A percentile compares a stretch with the other conserved stretches of the same genome.
Conservation (phyloP, 345 rosid genomes). For the Cochlearia excelsa region DNA sequence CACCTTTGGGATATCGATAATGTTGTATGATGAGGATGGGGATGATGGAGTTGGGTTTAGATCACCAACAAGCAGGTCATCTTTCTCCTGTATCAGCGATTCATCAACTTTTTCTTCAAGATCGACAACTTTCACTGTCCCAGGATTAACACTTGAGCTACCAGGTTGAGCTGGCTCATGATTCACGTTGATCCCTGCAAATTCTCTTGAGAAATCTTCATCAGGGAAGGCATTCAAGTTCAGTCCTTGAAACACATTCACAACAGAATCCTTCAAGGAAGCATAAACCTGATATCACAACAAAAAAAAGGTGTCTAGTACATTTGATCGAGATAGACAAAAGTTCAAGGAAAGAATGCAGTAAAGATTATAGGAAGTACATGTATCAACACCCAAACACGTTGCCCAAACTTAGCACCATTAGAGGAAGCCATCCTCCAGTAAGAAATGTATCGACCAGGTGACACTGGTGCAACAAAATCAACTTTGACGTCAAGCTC, state of each 20-base stretch:
- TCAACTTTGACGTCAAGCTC: conserved; percentile 75
- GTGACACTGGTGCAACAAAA: conserved; percentile 64
- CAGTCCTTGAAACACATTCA: conserved; percentile 42
- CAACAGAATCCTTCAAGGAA: conserved; percentile 36
- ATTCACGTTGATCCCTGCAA: conserved; percentile 25
- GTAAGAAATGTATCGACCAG: conserved; percentile 81
- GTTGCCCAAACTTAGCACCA: conserved; percentile 82
- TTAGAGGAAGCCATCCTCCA: conserved; percentile 82
- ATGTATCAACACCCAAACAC: conserved; percentile 87
- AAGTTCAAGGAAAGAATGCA: conserved; percentile 3
- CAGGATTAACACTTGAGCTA: conserved; percentile 21
- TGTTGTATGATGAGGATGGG: conserved; percentile 42
- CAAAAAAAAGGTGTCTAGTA: conserved; percentile 1
- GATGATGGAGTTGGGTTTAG: conserved; percentile 23
- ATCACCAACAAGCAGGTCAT: conserved; percentile 39
- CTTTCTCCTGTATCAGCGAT: conserved; percentile 40
- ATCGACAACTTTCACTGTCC: conserved; percentile 10
- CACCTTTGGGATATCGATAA: conserved; percentile 45
- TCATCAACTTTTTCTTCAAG: conserved; percentile 38
- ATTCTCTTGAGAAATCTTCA: conserved; percentile 27
- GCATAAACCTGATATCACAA: conserved; percentile 56
- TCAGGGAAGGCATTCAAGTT: conserved; percentile 70
- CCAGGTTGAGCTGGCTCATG: conserved; percentile 27
- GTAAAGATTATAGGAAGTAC: conserved; percentile 35
- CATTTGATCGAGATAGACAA: neutral